Evolutionary conservation across 2,329 filamentous ascomycete species (phyloP).

Genomic region (Monosporascus sp.): DNA sequence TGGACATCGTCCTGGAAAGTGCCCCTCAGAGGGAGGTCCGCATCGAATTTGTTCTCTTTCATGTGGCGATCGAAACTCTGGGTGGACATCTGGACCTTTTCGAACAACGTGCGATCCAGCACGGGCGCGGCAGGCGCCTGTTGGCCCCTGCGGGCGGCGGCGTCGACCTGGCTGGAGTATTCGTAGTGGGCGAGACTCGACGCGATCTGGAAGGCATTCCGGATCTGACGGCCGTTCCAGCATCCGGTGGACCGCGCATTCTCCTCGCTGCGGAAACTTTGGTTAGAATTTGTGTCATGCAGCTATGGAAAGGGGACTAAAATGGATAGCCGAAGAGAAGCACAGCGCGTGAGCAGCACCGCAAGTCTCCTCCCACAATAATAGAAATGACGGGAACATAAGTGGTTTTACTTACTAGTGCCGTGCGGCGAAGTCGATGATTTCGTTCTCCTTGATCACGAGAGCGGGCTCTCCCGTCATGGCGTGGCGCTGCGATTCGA

Average conservation of each 20-base stretch:
- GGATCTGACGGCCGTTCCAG: conserved; percentile 31
- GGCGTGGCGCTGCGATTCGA: conserved; percentile 28
- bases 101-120: conserved; percentile 32
- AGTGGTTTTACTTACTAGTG: conserved; percentile 21
- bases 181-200: conserved; percentile 33
- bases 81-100: conserved; percentile 39
- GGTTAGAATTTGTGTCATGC: no score
- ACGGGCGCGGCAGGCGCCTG: conserved; percentile 30
- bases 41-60: conserved; percentile 33
- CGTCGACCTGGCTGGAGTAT: conserved; percentile 24
- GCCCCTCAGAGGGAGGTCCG: conserved; percentile 27
- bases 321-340: no score
- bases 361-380: no score
- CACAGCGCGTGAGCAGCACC: no score
- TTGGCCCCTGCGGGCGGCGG: conserved; percentile 27
- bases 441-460: conserved; percentile 28
- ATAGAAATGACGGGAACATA: no score
- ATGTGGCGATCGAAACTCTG: conserved; percentile 37
- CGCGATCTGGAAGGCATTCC: conserved; percentile 30
- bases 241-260: conserved; percentile 22
- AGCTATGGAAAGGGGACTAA: no score
- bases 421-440: conserved; percentile 30
- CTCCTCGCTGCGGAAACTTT: conserved; percentile 5
- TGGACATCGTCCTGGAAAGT: conserved; percentile 23
- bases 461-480: conserved; percentile 32